Base-by-base conservation (phyloP, 2,329 filamentous ascomycete genomes). In the Dactylellina cionopaga region DNA sequence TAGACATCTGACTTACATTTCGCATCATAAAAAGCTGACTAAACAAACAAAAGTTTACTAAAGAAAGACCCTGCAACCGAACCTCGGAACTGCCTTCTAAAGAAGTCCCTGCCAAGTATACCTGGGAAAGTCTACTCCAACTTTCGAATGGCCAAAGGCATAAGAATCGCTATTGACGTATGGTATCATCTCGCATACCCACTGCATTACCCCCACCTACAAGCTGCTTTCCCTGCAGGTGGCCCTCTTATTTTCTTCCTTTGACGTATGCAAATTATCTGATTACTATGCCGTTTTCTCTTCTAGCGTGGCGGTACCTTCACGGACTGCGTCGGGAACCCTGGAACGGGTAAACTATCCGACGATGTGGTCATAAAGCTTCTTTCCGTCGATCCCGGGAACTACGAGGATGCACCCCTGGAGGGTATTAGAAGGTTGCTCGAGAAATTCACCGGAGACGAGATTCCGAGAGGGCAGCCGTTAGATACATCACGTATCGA, bases 371-470 rank as follows among this genome's bases (percentile, higher is more conserved):
- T 96, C 63, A 92, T 95, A 81, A 96, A 96, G 82, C 87, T 96
- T 1, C 87, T 96, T 15, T 96, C 92, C 1, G 92, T 94, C 77
- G 93, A 96, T 79, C 93, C 93, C 1, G 85, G 87, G 63, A 96
- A 96, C 82, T 97, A 97, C 82, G 85, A 89, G 13, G 93, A 97
- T 83, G 93, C 93, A 10, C 93, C 93, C 1, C 85, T 96, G 15
- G 93, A 96, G 83, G 92, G 92, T 25, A 96, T 96, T 78, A 88
- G 93, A 13, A 89, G 93, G 66, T 88, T 96, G 64, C 87, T 96
- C 81, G 89, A 89, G 75, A 88, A 87, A 76, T 96, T 96, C 80
- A 87, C 88, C 1, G 85, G 85, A 59, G 85, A 85, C 66, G 89
- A 94, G 3, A 92, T 96, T 44, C 91, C 91, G 2, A 88, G 92